Evolutionary conservation across 495 filamentous ascomycete species (phyloP).

Genomic region (Pyrenula aspistea): DNA sequence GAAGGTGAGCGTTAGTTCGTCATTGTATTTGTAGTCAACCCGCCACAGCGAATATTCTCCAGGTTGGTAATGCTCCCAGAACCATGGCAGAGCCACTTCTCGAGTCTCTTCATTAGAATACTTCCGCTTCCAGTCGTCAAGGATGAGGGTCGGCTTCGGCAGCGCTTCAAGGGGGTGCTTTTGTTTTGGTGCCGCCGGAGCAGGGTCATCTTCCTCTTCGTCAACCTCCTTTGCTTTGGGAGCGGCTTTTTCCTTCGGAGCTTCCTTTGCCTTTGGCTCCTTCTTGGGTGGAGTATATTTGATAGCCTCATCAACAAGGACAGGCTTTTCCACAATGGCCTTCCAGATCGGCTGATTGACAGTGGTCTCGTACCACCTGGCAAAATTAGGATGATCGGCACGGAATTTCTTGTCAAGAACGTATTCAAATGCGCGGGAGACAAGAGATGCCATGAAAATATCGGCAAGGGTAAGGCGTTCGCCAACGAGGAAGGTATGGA

Average conservation of each 20-base stretch:
- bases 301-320: slow-evolving; percentile 72
- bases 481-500: slow-evolving; percentile 94
- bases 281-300: slow-evolving; percentile 91
- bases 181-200: slow-evolving; percentile 65
- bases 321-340: slow-evolving; percentile 57
- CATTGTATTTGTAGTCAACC: slow-evolving; percentile 93
- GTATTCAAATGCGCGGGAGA: slow-evolving; percentile 74
- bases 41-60: slow-evolving; percentile 93
- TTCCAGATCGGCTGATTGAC: slow-evolving; percentile 85
- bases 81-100: slow-evolving; percentile 77
- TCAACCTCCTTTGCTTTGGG: slow-evolving; percentile 46
- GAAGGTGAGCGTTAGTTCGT: slow-evolving; percentile 92
- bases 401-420: slow-evolving; percentile 86
- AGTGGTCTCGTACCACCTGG: slow-evolving; percentile 91
- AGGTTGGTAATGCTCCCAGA: slow-evolving; percentile 90
- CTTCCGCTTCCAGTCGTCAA: slow-evolving; percentile 97
- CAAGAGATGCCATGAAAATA: slow-evolving; percentile 64
- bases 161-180: slow-evolving; percentile 94
- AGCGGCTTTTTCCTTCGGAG: slow-evolving; percentile 40
- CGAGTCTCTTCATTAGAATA: slow-evolving; percentile 97
- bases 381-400: slow-evolving; percentile 63
- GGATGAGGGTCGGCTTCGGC: slow-evolving; percentile 61
- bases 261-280: slow-evolving; percentile 45
- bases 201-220: slow-evolving; percentile 60
- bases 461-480: slow-evolving; percentile 97